Evolutionary conservation across 1,284 basidiomycete genomes (phyloP).

Genomic region (Cutaneotrichosporon cavernicola): DNA sequence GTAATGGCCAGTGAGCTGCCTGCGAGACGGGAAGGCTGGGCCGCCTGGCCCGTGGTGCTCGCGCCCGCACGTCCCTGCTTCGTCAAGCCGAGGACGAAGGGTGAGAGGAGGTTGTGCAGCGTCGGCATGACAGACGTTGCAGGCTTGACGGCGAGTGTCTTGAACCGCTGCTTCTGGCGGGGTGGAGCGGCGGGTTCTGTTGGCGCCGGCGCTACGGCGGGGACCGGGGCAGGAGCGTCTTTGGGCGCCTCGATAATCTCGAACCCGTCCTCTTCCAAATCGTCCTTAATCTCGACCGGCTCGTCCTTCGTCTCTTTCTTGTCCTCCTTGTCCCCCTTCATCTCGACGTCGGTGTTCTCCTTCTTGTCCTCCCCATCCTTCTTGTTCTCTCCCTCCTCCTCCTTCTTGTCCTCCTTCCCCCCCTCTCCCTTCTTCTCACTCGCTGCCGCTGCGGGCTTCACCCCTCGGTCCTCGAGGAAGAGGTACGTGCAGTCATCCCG

Average conservation of each 20-base stretch:
- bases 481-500: constrained; percentile 41
- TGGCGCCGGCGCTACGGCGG: background rate
- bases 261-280: background rate
- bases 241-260: constrained; percentile 28
- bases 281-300: background rate
- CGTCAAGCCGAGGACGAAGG: constrained; percentile 45
- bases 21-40: constrained; percentile 37
- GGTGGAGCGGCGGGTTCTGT: background rate
- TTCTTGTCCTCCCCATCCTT: background rate
- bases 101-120: constrained; percentile 43
- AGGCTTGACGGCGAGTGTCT: constrained; percentile 39
- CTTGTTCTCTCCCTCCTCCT: constrained; percentile 2
- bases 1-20: constrained; percentile 38
- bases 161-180: constrained; percentile 24
- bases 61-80: constrained; percentile 45
- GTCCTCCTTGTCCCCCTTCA: background rate
- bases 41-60: constrained; percentile 35
- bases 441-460: background rate
- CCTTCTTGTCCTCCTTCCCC: background rate
- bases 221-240: background rate
- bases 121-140: constrained; percentile 35
- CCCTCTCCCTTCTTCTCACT: background rate
- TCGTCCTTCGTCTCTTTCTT: constrained; percentile 4
- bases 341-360: background rate
- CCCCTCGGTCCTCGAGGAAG: constrained; percentile 41